Base-by-base conservation (phyloP, 129 eudicot genomes). In the Escallonia herrerae region DNA sequence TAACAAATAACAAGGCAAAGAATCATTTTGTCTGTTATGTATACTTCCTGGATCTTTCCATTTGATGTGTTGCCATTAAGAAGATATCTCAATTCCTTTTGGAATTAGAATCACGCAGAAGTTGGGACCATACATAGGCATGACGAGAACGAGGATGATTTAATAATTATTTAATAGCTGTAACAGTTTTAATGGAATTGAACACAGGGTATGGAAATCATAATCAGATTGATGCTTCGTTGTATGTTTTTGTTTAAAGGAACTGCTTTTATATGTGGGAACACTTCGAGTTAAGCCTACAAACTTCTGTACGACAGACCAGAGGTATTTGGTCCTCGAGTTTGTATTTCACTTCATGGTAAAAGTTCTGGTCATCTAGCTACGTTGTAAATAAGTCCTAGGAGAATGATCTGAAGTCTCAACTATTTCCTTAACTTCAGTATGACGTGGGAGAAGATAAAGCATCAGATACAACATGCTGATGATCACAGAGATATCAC, bases 401-500 rank as follows among this genome's bases (percentile, higher is more conserved):
- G 33, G 33, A 22, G 33, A 22, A 22, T 22, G 33, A 22, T 22
- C 56, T 51, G 15, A 15, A 62, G 54, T 53, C 9, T 66, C 13
- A 9, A 14, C 15, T 52, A n/a, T 46, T 15, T 68, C 47, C 13
- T 44, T 68, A 5, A 40, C 15, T 43, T 5, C 8, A 40, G 5
- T 45, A 15, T 63, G 3, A 8, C 11, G 15, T 38, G 42, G 4
- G 45, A 66, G 43, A 43, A 14, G 3, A 40, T 51, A 63, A 43
- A 74, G 91, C 95, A 87, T 84, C 90, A 73, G 40, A 63, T 69
- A 49, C 8, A 65, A 70, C 13, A 6, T 75, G 74, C 78, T 80
- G 94, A 93, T 82, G 93, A 69, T 55, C 58, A 33, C 52, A 80
- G 76, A 60, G 22, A 58, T 80, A 77, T 72, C 87, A 76, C 83